A percentile compares a stretch with the other conserved stretches of the same genome.
Evolutionary conservation across 2,329 filamentous ascomycete species (phyloP).

Genomic region (Eutypella sp.): DNA sequence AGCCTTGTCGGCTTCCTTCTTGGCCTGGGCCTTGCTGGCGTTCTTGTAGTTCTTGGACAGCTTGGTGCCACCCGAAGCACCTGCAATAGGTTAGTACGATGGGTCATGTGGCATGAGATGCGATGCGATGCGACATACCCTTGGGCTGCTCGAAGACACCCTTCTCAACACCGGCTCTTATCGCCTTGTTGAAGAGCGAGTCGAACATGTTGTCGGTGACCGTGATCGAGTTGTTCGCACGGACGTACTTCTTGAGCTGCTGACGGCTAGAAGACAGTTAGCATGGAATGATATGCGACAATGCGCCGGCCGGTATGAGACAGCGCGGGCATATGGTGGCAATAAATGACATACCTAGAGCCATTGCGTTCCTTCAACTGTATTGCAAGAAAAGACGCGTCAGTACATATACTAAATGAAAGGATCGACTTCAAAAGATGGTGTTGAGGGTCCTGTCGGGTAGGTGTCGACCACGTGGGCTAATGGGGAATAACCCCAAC

Average conservation of each 20-base stretch:
- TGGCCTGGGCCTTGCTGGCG: constrained; percentile 25
- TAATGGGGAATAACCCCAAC: constrained; percentile 16
- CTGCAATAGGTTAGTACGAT: constrained; percentile 37
- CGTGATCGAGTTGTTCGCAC: constrained; percentile 30
- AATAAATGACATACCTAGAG: constrained; percentile 37
- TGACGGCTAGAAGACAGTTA: constrained; percentile 43
- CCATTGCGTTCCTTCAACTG: constrained; percentile 61
- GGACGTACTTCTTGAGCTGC: constrained; percentile 54
- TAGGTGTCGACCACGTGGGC: constrained; percentile 3
- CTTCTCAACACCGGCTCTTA: constrained; percentile 75
- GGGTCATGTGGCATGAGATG: neutral
- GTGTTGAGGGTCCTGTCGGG: constrained; percentile 1
- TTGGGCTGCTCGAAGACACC: constrained; percentile 86
- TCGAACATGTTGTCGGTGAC: constrained; percentile 51
- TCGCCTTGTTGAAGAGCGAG: constrained; percentile 64
- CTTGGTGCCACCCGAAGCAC: constrained; percentile 86
- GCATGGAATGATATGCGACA: constrained; percentile 11
- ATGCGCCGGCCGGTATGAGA: too few species aligned
- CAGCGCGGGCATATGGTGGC: neutral
- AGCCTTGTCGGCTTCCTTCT: constrained; percentile 34
- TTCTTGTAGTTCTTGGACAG: constrained; percentile 71
- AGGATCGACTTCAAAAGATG: constrained; percentile 1
- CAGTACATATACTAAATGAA: constrained; percentile 27
- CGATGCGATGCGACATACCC: constrained; percentile 50
- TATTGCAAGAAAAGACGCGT: constrained; percentile 29